A percentile compares a stretch with the other conserved stretches of the same genome.
phyloP scores from a whole-genome alignment of 768 basidiomycete genomes.

The Lactifluus hygrophoroides region DNA sequence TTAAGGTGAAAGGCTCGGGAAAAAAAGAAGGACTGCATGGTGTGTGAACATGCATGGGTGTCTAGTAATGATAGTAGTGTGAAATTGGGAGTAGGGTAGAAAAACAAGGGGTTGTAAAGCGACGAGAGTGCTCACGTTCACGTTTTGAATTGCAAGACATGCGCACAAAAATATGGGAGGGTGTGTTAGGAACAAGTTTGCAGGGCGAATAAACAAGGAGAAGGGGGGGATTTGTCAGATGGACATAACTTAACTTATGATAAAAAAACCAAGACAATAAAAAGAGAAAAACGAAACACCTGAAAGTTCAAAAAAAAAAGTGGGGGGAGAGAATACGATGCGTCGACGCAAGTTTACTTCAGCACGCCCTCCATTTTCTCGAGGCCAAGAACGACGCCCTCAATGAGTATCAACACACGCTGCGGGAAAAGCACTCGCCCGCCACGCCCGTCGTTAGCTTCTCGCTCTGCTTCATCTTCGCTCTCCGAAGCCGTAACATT shows the following conservation, averaged over 20 bases:
- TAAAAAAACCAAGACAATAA: not conserved
- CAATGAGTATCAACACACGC: slow-evolving; percentile 50
- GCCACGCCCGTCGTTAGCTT: slow-evolving; percentile 19
- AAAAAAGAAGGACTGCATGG: too few relatives aligned
- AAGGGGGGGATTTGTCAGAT: not conserved
- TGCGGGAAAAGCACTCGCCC: slow-evolving; percentile 40
- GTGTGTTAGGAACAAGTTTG: not conserved
- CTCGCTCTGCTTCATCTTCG: slow-evolving; percentile 21
- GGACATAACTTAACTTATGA: not conserved
- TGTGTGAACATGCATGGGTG: not conserved
- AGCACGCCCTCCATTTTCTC: slow-evolving; percentile 56
- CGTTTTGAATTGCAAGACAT: not conserved
- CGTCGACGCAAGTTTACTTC: not conserved
- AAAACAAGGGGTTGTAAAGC: not conserved
- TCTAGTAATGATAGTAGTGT: slow-evolving; percentile 4
- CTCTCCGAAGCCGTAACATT: slow-evolving; percentile 14
- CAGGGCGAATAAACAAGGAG: not conserved
- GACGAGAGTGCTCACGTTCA: not conserved
- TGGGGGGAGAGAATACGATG: not conserved
- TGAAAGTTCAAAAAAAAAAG: not conserved
- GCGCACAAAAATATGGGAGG: not conserved
- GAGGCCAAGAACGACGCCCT: slow-evolving; percentile 51
- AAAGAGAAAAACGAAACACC: not conserved
- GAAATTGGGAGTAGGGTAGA: not conserved
- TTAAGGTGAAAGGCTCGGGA: not conserved